A percentile compares a stretch with the other conserved stretches of the same genome.
phyloP scores from a whole-genome alignment of 306 rosid species.

The Castanea mollissima region DNA sequence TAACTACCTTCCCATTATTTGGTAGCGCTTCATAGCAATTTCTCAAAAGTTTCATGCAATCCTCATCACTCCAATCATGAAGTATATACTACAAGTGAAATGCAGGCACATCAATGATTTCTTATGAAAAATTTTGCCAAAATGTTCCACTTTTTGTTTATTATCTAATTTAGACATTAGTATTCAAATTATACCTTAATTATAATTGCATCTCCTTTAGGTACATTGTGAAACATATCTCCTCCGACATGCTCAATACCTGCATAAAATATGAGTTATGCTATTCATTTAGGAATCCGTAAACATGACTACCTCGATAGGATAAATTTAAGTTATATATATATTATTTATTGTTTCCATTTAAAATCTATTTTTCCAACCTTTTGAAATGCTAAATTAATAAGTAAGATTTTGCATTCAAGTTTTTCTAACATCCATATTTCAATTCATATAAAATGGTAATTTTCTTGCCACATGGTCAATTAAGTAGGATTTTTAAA shows the following conservation, averaged over 20 bases:
- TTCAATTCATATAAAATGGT: too few species aligned
- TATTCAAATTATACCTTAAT: slow-evolving; percentile 10
- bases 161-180: too few species aligned
- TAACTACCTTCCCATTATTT: slow-evolving; percentile 21
- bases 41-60: slow-evolving; percentile 9
- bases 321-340: background rate
- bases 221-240: slow-evolving; percentile 20
- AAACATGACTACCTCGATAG: too few species aligned
- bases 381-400: too few species aligned
- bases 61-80: slow-evolving; percentile 23
- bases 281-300: background rate
- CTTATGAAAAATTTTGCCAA: too few species aligned
- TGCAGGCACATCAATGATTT: background rate
- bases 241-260: slow-evolving; percentile 25
- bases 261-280: background rate
- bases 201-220: slow-evolving; percentile 22
- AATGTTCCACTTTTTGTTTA: too few species aligned
- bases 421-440: too few species aligned
- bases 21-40: slow-evolving; percentile 20
- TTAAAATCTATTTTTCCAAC: too few species aligned
- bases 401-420: too few species aligned
- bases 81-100: background rate
- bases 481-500: too few species aligned
- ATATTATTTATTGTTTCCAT: too few species aligned
- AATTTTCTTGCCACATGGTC: too few species aligned